Evolutionary conservation across 2,329 filamentous ascomycete species (phyloP).

Genomic region (Xenoacremonium recifei): DNA sequence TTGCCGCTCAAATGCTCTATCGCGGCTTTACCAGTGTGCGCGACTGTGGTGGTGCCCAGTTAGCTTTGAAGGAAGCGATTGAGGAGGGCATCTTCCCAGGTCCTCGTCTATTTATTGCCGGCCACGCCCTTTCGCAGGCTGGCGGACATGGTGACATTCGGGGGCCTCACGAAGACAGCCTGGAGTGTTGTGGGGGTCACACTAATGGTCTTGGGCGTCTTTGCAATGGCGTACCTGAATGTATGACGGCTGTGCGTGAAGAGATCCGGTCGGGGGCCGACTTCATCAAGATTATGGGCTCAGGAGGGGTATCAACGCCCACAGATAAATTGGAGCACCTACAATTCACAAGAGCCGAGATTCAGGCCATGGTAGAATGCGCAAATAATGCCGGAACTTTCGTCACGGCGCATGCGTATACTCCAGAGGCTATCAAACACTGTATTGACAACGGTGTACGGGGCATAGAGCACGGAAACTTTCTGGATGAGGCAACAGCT

Average conservation of each 20-base stretch:
- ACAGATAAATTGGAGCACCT: slow-evolving; percentile 51
- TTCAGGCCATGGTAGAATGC: slow-evolving; percentile 49
- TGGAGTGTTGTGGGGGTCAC: slow-evolving; percentile 44
- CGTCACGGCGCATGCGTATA: slow-evolving; percentile 59
- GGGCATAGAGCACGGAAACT: slow-evolving; percentile 49
- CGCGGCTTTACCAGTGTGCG: slow-evolving; percentile 58
- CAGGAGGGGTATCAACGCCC: slow-evolving; percentile 54
- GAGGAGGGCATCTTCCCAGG: slow-evolving; percentile 51
- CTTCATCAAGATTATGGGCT: slow-evolving; percentile 62
- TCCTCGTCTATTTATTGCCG: slow-evolving; percentile 54
- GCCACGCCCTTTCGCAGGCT: slow-evolving; percentile 53
- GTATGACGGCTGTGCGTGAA: slow-evolving; percentile 50
- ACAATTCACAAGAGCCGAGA: slow-evolving; percentile 57
- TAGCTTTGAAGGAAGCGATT: slow-evolving; percentile 54
- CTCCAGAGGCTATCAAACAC: slow-evolving; percentile 50
- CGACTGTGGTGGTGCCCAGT: slow-evolving; percentile 55
- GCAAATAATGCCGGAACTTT: slow-evolving; percentile 49
- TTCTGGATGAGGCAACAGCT: slow-evolving; percentile 40
- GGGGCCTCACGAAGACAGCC: slow-evolving; percentile 31
- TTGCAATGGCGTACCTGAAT: slow-evolving; percentile 53
- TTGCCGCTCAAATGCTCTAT: slow-evolving; percentile 47
- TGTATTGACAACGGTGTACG: slow-evolving; percentile 53
- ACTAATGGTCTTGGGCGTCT: slow-evolving; percentile 37
- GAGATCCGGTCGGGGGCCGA: slow-evolving; percentile 55
- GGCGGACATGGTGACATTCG: slow-evolving; percentile 56